Conservation (phyloP, 2,329 filamentous ascomycete species). For the Apiospora saccharicola region DNA sequence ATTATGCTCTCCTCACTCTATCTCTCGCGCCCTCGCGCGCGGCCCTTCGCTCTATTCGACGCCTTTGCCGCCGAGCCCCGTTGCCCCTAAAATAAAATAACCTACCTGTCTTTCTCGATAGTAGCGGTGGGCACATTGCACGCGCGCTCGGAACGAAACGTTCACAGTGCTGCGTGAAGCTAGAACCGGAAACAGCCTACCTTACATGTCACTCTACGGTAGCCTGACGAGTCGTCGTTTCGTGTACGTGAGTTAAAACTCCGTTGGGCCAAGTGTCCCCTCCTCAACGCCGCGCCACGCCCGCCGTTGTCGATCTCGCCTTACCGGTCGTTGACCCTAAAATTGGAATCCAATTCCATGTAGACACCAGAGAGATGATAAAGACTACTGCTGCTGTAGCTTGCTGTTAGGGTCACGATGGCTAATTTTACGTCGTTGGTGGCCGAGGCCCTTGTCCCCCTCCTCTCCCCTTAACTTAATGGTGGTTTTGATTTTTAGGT, state of each 20-base stretch:
- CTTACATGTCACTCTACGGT: background rate
- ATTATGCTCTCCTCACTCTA: background rate
- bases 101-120: no score
- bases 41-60: background rate
- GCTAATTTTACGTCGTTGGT: background rate
- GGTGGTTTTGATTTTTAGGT: background rate
- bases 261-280: background rate
- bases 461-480: no score
- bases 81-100: background rate
- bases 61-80: constrained; percentile 4
- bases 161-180: background rate
- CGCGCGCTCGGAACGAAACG: background rate
- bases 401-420: background rate
- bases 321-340: background rate
- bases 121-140: no score
- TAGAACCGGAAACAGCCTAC: background rate
- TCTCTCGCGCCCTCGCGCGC: background rate
- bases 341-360: background rate
- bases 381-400: background rate
- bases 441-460: background rate
- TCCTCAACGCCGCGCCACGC: background rate
- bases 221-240: constrained; percentile 4
- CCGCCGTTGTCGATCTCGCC: background rate
- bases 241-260: background rate
- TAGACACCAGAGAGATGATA: background rate